phyloP scores from a whole-genome alignment of 345 rosid species.

The Lepidium aucheri region DNA sequence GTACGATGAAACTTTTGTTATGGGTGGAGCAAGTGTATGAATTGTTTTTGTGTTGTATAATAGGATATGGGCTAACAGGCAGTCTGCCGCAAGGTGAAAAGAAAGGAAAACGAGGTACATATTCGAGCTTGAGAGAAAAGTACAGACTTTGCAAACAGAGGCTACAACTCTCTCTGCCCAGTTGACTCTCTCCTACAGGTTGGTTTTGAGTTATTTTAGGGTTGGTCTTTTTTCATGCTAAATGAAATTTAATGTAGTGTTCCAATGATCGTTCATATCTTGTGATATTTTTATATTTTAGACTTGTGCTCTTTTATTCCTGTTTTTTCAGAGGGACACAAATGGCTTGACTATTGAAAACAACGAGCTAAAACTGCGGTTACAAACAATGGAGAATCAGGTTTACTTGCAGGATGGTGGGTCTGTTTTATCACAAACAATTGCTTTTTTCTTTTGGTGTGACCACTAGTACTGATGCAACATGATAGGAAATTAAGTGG shows the following conservation, averaged over 20 bases:
- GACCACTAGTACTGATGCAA: no score
- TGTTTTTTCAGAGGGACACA: conserved; percentile 60
- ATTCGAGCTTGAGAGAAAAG: conserved; percentile 87
- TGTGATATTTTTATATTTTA: neutral
- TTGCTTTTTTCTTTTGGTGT: neutral
- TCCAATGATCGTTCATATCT: neutral
- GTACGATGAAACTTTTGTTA: neutral
- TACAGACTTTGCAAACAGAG: conserved; percentile 82
- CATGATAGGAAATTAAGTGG: no score
- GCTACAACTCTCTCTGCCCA: conserved; percentile 91
- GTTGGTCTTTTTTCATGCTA: neutral
- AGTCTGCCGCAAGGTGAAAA: conserved; percentile 95
- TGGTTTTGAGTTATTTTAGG: conserved; percentile 14
- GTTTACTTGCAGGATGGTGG: conserved; percentile 89
- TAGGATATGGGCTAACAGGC: conserved; percentile 98
- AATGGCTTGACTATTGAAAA: conserved; percentile 77
- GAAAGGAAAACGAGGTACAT: conserved; percentile 94
- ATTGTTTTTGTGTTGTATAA: neutral
- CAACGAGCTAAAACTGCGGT: conserved; percentile 72
- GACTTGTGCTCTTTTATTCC: neutral
- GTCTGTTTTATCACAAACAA: conserved; percentile 16
- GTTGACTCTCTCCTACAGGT: conserved; percentile 82
- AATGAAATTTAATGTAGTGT: neutral
- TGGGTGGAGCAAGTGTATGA: neutral
- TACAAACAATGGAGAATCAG: conserved; percentile 89